Evolutionary conservation across 148 eudicot species (phyloP), one percentile per base, ranked within the genome.

Genomic region (Chenopodium quinoa): DNA sequence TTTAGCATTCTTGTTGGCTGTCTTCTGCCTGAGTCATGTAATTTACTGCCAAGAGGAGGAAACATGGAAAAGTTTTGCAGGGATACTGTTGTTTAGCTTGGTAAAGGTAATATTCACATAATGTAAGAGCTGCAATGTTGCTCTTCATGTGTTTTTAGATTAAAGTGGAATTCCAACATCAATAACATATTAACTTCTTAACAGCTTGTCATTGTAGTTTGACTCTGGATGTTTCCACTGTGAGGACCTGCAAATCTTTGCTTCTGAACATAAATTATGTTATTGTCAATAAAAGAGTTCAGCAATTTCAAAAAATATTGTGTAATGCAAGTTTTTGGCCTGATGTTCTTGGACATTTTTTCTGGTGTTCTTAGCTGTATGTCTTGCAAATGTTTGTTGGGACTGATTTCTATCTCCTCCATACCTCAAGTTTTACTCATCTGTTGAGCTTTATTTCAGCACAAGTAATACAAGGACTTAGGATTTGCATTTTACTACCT

Each of bases 11-110:
- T 82, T 89, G 84, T 75, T 82, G 88, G 85, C 82, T 78, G 84
- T 83, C 88, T 78, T 85, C 78, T 76, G 77, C 86, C 83, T 79
- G 68, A 81, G 81, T 85, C 80, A 31, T 88, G 87, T 88, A 84
- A 84, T 85, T 81, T 88, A 83, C 88, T 79, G 85, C 86, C 83
- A 79, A 86, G 89, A 81, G 77, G 87, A 86, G 83, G 86, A 77
- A 83, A 71, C 80, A 72, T 83, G 80, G 79, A 81, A 77, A 86
- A 85, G 84, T 90, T 90, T 90, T 88, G 90, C 88, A 83, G 87
- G 80, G 78, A 88, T 87, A 89, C 83, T 88, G 85, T 87, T 79
- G 76, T 88, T 87, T 88, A 88, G 90, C 85, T 83, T 88, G 89
- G 82, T 71, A 82, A 85, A 84, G 88, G 90, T 84, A 83, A 81